Base-by-base conservation (phyloP, 305 asterid species). In the Fraxinus ornus region DNA sequence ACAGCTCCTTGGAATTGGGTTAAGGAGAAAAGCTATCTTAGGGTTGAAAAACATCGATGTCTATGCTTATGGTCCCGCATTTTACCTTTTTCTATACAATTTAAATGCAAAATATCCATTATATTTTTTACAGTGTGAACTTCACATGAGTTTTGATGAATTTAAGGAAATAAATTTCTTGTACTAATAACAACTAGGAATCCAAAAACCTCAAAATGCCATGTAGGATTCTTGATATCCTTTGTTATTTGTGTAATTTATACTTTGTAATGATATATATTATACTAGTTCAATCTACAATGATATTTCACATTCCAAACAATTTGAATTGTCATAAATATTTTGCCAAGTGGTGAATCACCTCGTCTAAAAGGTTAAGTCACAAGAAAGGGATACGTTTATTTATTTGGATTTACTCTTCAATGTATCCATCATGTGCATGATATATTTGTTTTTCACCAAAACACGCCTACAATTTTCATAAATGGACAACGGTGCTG, bases 41-140 rank as follows among this genome's bases (percentile, higher is more conserved):
- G 98, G 99, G 78, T 86, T 95, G 91, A 94, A 95, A 78, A 93
- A 95, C 88, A 90, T 95, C 35, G 97, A 94, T 78, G 97, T 94
- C 79, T 95, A 95, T 77, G 97, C 98, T 85, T 95, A 89, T 83
- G 99, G 99, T 94, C 91, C 84, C 32, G 13, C 78, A 71, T 90
- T 84, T 49, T 12, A n/a, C 35, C 75, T 78, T 70, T 1, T 7
- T 19, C 49, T 55, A 35, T 13, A 32, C 13, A 15, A 9, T 39
- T 55, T 35, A 19, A 52, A 7, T 8, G 74, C 36, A 3, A 30
- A 2, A 39, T 12, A 17, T n/a, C 41, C 7, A 49, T 33, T 21
- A 24, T 7, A 2, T 22, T 62, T 36, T 64, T 22, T 22, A 24
- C 36, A 8, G 52, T 62, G 13, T 74, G 76, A 73, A 72, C 57